These are phyloP conservation scores for Grosmannia penicillata DNA, from an alignment of 2,329 filamentous ascomycete species.

Conservation along the genomic window DNA sequence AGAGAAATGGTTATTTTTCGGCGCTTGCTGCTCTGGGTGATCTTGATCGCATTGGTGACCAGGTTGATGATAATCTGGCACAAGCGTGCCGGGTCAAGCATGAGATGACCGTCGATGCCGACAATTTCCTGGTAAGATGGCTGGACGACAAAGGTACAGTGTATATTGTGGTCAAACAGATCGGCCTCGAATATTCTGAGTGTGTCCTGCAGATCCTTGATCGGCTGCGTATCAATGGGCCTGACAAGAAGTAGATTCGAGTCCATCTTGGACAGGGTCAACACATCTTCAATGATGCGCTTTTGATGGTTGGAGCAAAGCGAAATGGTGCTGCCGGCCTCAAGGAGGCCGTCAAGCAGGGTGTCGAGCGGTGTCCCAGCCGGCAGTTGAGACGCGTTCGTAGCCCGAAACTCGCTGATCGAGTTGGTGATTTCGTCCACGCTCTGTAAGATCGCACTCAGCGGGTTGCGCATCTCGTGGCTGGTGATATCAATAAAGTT, in stretches of 20 bases:
- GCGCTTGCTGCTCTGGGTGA: constrained; percentile 44
- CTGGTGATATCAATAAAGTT: constrained; percentile 64
- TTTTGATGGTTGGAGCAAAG: constrained; percentile 72
- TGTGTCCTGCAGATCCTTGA: constrained; percentile 47
- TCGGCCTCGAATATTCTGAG: constrained; percentile 71
- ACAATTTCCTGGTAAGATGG: constrained; percentile 46
- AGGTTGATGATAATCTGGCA: constrained; percentile 65
- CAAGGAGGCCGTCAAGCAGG: constrained; percentile 35
- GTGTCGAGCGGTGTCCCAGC: constrained; percentile 3
- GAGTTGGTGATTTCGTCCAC: constrained; percentile 54
- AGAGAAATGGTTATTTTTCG: constrained; percentile 49
- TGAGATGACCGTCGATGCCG: constrained; percentile 51
- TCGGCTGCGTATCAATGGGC: constrained; percentile 52
- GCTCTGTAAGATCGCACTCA: constrained; percentile 61
- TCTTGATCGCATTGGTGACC: constrained; percentile 53
- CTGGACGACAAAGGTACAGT: constrained; percentile 54
- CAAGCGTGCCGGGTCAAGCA: constrained; percentile 59
- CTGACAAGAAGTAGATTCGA: constrained; percentile 59
- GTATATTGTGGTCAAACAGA: constrained; percentile 55
- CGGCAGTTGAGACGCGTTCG: no score
- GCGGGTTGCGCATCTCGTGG: constrained; percentile 64
- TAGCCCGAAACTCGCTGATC: constrained; percentile 28
- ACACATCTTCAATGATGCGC: constrained; percentile 57
- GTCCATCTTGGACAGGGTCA: constrained; percentile 62
- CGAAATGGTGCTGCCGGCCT: constrained; percentile 69